Evolutionary conservation across 164 flowering plant species (phyloP).

Genomic region (Vitis amurensis): DNA sequence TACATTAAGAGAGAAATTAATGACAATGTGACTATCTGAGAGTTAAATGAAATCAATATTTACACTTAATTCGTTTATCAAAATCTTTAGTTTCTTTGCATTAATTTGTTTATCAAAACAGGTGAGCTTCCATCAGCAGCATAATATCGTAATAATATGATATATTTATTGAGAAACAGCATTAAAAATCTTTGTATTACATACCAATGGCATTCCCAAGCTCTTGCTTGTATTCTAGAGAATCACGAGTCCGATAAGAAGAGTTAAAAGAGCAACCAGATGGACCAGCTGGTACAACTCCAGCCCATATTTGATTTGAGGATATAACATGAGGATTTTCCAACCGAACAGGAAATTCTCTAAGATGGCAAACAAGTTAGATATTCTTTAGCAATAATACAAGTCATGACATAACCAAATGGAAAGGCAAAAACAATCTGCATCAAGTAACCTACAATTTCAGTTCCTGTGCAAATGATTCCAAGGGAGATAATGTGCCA

Average conservation of each 20-base stretch:
- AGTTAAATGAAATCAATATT: too few relatives aligned
- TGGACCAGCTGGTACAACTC: constrained; percentile 88
- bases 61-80: too few relatives aligned
- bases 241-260: constrained; percentile 77
- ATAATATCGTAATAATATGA: background rate
- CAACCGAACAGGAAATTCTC: constrained; percentile 83
- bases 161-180: background rate
- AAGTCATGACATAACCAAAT: constrained; percentile 6
- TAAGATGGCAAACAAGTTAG: constrained; percentile 21
- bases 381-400: constrained; percentile 14
- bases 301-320: constrained; percentile 88
- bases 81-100: too few relatives aligned
- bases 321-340: constrained; percentile 99
- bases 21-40: too few relatives aligned
- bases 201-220: constrained; percentile 97
- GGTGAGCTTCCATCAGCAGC: background rate
- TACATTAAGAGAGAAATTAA: too few relatives aligned
- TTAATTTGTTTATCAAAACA: background rate
- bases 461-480: constrained; percentile 90
- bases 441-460: constrained; percentile 54
- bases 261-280: constrained; percentile 86
- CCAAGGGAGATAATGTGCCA: constrained; percentile 93
- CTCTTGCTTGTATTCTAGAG: constrained; percentile 80
- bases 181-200: constrained; percentile 7
- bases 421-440: constrained; percentile 1